Evolutionary conservation across 164 flowering plant genomes (phyloP).

Genomic region (Magnolia sinica): DNA sequence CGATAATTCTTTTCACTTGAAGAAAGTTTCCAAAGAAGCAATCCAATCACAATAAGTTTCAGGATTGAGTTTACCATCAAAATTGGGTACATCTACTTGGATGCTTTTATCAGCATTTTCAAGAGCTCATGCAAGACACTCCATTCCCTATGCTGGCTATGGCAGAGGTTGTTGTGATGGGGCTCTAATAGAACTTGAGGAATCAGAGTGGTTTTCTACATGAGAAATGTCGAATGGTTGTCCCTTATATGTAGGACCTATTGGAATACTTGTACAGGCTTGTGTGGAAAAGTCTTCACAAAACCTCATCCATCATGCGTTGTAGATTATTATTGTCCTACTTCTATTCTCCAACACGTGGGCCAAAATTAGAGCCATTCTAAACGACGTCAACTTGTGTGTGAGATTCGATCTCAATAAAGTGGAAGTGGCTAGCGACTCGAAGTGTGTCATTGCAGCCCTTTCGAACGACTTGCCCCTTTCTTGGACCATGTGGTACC

Average conservation of each 20-base stretch:
- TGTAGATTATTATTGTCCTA: not conserved
- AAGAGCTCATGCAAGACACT: not conserved
- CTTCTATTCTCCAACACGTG: not conserved
- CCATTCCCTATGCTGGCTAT: not conserved
- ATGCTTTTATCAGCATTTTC: not conserved
- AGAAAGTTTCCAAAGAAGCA: slow-evolving; percentile 1
- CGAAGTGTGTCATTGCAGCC: too few species aligned
- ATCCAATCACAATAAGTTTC: not conserved
- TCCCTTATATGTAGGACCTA: not conserved
- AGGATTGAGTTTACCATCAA: too few species aligned
- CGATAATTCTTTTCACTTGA: slow-evolving; percentile 5
- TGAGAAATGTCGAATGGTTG: not conserved
- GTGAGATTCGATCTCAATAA: too few species aligned
- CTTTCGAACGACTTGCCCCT: too few species aligned
- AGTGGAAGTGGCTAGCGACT: too few species aligned
- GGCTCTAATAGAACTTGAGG: too few species aligned
- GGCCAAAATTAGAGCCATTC: too few species aligned
- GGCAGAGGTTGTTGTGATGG: not conserved
- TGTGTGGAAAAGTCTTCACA: not conserved
- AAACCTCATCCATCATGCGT: not conserved
- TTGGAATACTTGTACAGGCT: too few species aligned
- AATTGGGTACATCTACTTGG: not conserved
- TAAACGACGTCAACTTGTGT: too few species aligned
- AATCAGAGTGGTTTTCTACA: not conserved
- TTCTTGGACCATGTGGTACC: too few species aligned